Evolutionary conservation across 164 flowering plant species (phyloP).

Genomic region (Aristolochia contorta): DNA sequence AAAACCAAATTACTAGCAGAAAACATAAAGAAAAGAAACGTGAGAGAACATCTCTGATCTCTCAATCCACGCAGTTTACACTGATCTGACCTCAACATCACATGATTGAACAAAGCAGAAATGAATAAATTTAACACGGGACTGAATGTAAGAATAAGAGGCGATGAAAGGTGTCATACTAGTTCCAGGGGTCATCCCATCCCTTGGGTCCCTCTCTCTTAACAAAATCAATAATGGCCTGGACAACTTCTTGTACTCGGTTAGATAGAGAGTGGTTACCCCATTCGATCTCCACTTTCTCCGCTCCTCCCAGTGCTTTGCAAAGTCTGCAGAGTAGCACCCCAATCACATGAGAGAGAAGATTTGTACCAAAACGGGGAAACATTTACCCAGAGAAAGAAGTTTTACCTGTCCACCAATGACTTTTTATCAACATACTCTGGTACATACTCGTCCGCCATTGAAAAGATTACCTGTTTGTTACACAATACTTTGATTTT

Average conservation of each 20-base stretch:
- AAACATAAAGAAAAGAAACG: too few relatives aligned
- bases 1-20: too few relatives aligned
- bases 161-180: background rate
- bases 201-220: conserved; percentile 84
- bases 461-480: conserved; percentile 81
- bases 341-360: background rate
- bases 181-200: conserved; percentile 99
- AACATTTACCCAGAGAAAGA: background rate
- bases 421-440: conserved; percentile 92
- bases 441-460: conserved; percentile 95
- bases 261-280: conserved; percentile 96
- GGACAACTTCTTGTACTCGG: conserved; percentile 70
- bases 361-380: background rate
- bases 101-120: background rate
- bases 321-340: conserved; percentile 54
- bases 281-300: conserved; percentile 59
- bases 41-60: too few relatives aligned
- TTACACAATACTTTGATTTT: background rate
- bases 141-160: background rate
- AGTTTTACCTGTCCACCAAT: conserved; percentile 57
- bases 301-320: conserved; percentile 48
- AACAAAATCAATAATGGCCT: conserved; percentile 61
- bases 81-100: too few relatives aligned
- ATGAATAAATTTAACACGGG: background rate
- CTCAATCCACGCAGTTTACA: too few relatives aligned